Conservation (phyloP, 2,329 filamentous ascomycete species). For the Bertia moriformis region DNA sequence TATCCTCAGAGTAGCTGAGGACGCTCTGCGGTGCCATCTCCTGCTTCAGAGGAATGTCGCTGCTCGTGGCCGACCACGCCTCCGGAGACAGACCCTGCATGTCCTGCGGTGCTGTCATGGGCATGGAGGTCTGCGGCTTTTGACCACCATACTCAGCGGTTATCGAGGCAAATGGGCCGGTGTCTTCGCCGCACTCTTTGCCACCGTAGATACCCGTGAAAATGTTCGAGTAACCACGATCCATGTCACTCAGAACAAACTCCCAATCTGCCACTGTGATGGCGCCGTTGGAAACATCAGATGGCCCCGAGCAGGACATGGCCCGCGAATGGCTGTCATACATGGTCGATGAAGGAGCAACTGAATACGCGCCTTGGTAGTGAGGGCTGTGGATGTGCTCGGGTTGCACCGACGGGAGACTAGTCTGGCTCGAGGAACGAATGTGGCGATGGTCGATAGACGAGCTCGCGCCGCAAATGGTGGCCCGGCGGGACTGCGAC, state of each 20-base stretch:
- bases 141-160: neutral
- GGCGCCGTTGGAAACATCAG: neutral
- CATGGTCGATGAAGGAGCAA: neutral
- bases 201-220: conserved; percentile 1
- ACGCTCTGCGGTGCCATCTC: neutral
- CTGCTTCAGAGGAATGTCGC: neutral
- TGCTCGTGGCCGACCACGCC: neutral
- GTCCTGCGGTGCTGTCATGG: neutral
- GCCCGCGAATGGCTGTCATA: neutral
- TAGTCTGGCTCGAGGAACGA: neutral
- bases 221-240: neutral
- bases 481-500: neutral
- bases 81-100: neutral
- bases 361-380: neutral
- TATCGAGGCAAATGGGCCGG: neutral
- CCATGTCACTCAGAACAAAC: neutral
- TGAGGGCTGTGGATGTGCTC: neutral
- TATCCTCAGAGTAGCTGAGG: neutral
- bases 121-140: neutral
- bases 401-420: neutral
- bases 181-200: neutral
- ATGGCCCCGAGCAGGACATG: neutral
- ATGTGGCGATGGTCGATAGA: neutral
- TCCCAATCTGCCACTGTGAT: neutral
- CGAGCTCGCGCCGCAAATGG: neutral